Conservation (phyloP, 331 rosid species). For the Quercus tomentella region DNA sequence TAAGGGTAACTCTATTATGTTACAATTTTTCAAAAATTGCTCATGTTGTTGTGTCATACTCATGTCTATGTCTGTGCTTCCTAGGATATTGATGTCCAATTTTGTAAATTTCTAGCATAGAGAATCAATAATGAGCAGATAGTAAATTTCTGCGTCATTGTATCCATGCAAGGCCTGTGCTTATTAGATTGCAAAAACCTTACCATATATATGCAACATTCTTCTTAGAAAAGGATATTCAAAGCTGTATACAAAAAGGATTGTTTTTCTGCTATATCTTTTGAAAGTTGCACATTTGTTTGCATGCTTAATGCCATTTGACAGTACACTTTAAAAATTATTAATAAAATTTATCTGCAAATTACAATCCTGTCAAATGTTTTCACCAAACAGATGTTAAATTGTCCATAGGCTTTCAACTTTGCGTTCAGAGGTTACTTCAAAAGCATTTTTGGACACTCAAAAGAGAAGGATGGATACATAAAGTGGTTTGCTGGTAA, state of each 20-base stretch:
- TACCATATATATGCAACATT: not conserved
- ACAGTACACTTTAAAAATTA: not conserved
- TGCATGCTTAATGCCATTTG: not conserved
- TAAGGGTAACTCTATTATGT: no score
- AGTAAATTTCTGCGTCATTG: not conserved
- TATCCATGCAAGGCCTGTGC: not conserved
- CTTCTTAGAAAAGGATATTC: not conserved
- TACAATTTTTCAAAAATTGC: no score
- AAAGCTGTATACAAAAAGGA: no score
- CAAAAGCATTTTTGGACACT: slow-evolving; percentile 77
- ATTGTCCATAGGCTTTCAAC: slow-evolving; percentile 96
- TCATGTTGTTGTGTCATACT: no score
- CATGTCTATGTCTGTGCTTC: no score
- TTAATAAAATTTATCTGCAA: slow-evolving; percentile 7
- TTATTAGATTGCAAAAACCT: not conserved
- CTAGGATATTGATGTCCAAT: not conserved
- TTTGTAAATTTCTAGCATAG: slow-evolving; percentile 4
- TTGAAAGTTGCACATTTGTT: not conserved
- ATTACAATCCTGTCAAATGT: slow-evolving; percentile 27
- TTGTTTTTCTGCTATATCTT: not conserved
- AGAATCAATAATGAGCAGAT: not conserved
- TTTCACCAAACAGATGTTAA: slow-evolving; percentile 62
- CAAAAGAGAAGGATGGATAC: slow-evolving; percentile 90
- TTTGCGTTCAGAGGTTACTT: slow-evolving; percentile 99
- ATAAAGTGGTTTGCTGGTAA: slow-evolving; percentile 93